Evolutionary conservation across 257 asterid genomes (phyloP), one percentile per base, ranked within the genome.

Genomic region (Hygrophila difformis): DNA sequence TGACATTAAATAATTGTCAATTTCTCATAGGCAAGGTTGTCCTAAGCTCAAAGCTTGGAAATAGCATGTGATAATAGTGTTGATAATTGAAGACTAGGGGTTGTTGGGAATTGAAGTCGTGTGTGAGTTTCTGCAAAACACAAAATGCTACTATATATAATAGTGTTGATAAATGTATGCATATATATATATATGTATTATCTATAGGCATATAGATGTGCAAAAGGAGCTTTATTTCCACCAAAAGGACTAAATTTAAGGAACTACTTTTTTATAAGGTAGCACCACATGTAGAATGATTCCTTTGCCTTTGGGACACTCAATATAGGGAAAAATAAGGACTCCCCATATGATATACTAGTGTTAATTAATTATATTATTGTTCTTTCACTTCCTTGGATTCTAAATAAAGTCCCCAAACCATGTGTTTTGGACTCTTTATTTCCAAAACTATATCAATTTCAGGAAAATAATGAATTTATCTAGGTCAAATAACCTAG

Each of bases 341-440:
- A 42, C 19, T 23, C 26, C 39, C 56, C 43, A n/a, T n/a, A n/a
- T n/a, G n/a, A n/a, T n/a, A n/a, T n/a, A n/a, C n/a, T n/a, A n/a
- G n/a, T n/a, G n/a, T n/a, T n/a, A n/a, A n/a, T n/a, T n/a, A n/a
- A n/a, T 48, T 34, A 22, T 41, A 52, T 14, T 23, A 33, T 50
- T 16, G 6, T 29, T 5, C 12, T 37, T 37, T 39, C 29, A 10
- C 17, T 54, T 26, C 70, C 47, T 72, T 64, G 73, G 76, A 68
- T 72, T 57, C 70, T 57, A 44, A 60, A 64, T 56, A 48, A 67
- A 67, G 68, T 51, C 55, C 13, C 39, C 49, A 34, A 40, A 42
- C 64, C 72, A 72, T 64, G 79, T 63, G 79, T 26, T 53, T 47
- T 45, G 18, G 47, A 9, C 34, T 47, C 49, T 51, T 54, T 48